These are phyloP conservation scores for Colletotrichum incanum DNA, from an alignment of 2,329 filamentous ascomycete genomes.

Conservation along the genomic window DNA sequence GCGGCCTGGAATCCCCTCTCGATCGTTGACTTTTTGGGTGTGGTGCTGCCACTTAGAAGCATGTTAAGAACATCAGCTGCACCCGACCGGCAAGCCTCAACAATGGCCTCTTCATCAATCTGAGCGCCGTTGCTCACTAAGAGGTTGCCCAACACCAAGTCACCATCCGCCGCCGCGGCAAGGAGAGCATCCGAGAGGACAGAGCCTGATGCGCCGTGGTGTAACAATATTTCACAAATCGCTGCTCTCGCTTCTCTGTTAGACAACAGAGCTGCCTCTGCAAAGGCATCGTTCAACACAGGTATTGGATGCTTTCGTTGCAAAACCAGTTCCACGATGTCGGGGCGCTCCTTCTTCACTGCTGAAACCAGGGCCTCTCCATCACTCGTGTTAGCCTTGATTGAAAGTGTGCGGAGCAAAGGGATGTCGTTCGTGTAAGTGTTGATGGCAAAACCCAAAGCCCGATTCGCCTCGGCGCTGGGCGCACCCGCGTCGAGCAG, in stretches of 20 bases:
- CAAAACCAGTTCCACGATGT: conserved; percentile 65
- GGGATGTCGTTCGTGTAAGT: conserved; percentile 64
- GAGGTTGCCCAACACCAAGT: conserved; percentile 65
- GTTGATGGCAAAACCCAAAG: conserved; percentile 66
- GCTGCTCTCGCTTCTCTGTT: conserved; percentile 57
- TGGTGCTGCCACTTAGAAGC: conserved; percentile 60
- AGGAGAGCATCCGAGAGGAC: conserved; percentile 67
- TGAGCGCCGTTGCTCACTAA: conserved; percentile 68
- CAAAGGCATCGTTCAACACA: conserved; percentile 60
- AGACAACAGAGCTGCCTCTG: conserved; percentile 59
- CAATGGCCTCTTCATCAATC: conserved; percentile 67
- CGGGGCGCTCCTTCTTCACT: conserved; percentile 60
- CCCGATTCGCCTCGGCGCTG: conserved; percentile 64
- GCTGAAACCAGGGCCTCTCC: conserved; percentile 65
- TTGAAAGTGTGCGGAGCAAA: conserved; percentile 62
- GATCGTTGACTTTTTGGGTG: conserved; percentile 60
- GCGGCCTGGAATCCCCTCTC: conserved; percentile 70
- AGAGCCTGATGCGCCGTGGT: conserved; percentile 61
- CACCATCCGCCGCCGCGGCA: conserved; percentile 67
- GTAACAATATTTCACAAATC: conserved; percentile 63
- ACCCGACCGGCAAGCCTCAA: conserved; percentile 69
- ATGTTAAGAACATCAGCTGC: conserved; percentile 65
- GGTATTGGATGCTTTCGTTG: conserved; percentile 54
- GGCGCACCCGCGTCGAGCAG: conserved; percentile 67
- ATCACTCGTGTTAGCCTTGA: conserved; percentile 65